Evolutionary conservation across 2,329 filamentous ascomycete genomes (phyloP), one percentile per base, ranked within the genome.

Genomic region (Penicillium brasilianum): DNA sequence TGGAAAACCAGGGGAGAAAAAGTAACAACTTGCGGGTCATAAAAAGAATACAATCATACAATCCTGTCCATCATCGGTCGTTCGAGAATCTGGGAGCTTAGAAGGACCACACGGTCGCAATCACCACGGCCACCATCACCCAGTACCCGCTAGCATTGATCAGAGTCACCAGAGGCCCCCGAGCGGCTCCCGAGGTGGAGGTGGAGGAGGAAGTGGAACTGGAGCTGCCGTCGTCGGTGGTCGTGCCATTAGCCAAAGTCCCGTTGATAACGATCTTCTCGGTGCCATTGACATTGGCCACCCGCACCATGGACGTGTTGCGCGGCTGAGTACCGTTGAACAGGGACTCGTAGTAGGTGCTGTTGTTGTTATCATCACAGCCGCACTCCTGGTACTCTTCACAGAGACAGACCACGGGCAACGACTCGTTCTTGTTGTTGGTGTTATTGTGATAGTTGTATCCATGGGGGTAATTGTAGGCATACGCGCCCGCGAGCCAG

Each of bases 351-450:
- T 81, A 72, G 62, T 78, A 81, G 1, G 77, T 80, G 49, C 68
- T 67, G 61, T 82, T 80, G 44, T 74, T 74, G 63, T 78, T 80
- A 43, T 81, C 75, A 58, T 88, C 86, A 68, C 87, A 89, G 4
- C 85, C 84, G 68, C 87, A 89, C 36, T 80, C 78, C 18, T 72
- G 74, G 66, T 83, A 83, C 59, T 82, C 69, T 61, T 83, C 77
- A 70, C 87, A 89, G 39, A 87, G 70, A 68, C 87, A 89, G 3
- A 81, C 74, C 7, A 88, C 82, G 0, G 84, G 84, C 13, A 83
- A 66, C 0, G 79, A 80, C 65, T 83, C 74, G 68, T 87, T 86
- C 10, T 70, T 65, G 46, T 80, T 77, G 36, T 72, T 76, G 7
- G 78, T 76, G 44, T 80, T 72, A 61, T 82, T 75, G 73, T 81